Percentiles rank a stretch among this genome's conserved stretches.
Conservation (phyloP, 2,329 filamentous ascomycete genomes). For the Dactylellina parvicollis region DNA sequence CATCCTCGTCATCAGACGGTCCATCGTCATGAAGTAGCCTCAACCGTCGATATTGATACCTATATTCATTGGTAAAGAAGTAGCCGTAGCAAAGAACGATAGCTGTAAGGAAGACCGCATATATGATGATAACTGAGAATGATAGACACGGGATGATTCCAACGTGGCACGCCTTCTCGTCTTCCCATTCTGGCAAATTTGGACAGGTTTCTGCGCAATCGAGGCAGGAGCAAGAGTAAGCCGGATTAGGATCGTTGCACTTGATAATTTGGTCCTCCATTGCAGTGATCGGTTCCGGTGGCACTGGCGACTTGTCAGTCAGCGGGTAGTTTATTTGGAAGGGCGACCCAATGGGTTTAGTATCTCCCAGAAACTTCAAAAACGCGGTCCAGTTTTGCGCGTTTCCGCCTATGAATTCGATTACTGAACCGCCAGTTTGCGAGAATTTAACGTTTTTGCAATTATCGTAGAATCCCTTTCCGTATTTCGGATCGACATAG, state of each 20-base stretch:
- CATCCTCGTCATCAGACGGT: slow-evolving; percentile 91
- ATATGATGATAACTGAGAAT: slow-evolving; percentile 88
- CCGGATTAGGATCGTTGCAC: slow-evolving; percentile 88
- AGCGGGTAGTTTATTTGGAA: slow-evolving; percentile 96
- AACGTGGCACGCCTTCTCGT: slow-evolving; percentile 78
- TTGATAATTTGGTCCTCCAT: slow-evolving; percentile 78
- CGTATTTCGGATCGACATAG: slow-evolving; percentile 83
- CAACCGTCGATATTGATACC: slow-evolving; percentile 72
- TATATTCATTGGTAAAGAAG: slow-evolving; percentile 45
- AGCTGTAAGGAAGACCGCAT: slow-evolving; percentile 74
- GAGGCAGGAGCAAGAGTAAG: slow-evolving; percentile 89
- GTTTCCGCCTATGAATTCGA: slow-evolving; percentile 94
- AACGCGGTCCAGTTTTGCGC: slow-evolving; percentile 89
- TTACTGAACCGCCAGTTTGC: slow-evolving; percentile 89
- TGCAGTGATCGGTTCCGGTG: slow-evolving; percentile 74
- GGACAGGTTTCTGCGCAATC: slow-evolving; percentile 91
- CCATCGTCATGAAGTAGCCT: slow-evolving; percentile 84
- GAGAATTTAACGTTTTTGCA: slow-evolving; percentile 99
- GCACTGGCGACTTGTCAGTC: slow-evolving; percentile 64
- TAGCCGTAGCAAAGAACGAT: slow-evolving; percentile 50
- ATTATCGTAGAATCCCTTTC: slow-evolving; percentile 89
- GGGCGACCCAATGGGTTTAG: slow-evolving; percentile 88
- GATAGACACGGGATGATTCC: slow-evolving; percentile 91
- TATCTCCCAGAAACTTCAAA: slow-evolving; percentile 90
- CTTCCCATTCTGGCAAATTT: slow-evolving; percentile 77